These are phyloP conservation scores for Tremellales sp. DNA, from an alignment of 1,284 basidiomycete genomes.

Conservation along the genomic window DNA sequence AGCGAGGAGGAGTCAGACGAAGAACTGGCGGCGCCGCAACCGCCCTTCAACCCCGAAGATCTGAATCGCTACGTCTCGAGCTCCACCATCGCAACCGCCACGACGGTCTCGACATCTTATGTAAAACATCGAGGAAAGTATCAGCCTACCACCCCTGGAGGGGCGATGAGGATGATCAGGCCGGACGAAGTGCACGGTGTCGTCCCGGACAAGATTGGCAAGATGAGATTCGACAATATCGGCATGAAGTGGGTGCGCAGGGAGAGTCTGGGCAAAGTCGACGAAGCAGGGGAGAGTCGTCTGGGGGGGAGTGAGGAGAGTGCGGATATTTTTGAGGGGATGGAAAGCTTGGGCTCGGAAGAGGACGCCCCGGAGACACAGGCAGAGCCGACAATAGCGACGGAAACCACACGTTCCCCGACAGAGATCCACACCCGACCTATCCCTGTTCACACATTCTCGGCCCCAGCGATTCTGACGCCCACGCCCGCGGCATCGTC, in stretches of 20 bases:
- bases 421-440: conserved; percentile 21
- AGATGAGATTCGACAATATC: conserved; percentile 77
- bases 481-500: conserved; percentile 23
- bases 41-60: conserved; percentile 54
- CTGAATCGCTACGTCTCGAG: conserved; percentile 76
- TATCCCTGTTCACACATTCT: conserved; percentile 18
- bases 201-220: conserved; percentile 70
- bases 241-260: conserved; percentile 76
- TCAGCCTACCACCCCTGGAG: conserved; percentile 12
- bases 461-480: conserved; percentile 35
- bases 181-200: conserved; percentile 63
- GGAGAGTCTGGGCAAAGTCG: conserved; percentile 48
- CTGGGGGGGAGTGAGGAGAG: conserved; percentile 55
- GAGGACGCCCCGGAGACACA: conserved; percentile 1
- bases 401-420: no score
- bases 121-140: conserved; percentile 74
- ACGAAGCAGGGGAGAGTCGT: conserved; percentile 35
- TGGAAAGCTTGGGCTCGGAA: conserved; percentile 61
- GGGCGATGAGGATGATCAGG: conserved; percentile 56
- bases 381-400: conserved; percentile 1
- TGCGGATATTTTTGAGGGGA: conserved; percentile 79
- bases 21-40: conserved; percentile 1
- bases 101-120: conserved; percentile 74
- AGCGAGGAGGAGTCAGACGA: conserved; percentile 18
- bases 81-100: conserved; percentile 54